These are phyloP conservation scores for Tetrapisispora taiwanensis DNA, from an alignment of 805 yeast genomes.

Conservation along the genomic window DNA sequence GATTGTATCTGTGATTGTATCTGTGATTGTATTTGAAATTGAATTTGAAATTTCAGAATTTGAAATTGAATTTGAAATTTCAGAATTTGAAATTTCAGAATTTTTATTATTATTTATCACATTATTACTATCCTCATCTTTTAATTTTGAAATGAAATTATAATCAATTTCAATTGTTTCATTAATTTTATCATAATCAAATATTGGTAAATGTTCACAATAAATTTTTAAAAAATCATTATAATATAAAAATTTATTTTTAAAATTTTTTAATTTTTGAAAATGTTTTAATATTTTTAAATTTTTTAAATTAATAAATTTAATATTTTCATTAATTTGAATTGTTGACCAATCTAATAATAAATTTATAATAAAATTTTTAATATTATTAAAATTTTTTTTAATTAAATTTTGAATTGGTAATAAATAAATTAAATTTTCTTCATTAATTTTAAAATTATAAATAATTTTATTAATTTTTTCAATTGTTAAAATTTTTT, in stretches of 20 bases:
- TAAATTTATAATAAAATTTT: not conserved
- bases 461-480: not conserved
- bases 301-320: too few relatives aligned
- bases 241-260: constrained; percentile 46
- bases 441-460: not conserved
- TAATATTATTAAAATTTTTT: not conserved
- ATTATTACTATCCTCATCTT: not conserved
- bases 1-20: too few relatives aligned
- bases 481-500: not conserved
- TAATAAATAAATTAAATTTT: too few relatives aligned
- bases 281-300: too few relatives aligned
- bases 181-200: constrained; percentile 8
- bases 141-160: not conserved
- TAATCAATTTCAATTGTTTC: not conserved
- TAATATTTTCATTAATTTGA: too few relatives aligned
- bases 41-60: too few relatives aligned
- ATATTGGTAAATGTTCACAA: constrained; percentile 48
- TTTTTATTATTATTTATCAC: too few relatives aligned
- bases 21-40: too few relatives aligned
- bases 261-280: too few relatives aligned
- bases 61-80: too few relatives aligned
- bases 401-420: not conserved
- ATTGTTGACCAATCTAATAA: constrained; percentile 1
- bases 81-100: too few relatives aligned
- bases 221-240: constrained; percentile 51